Evolutionary conservation across 164 flowering plant species (phyloP).

Genomic region (Euptelea pleiosperma): DNA sequence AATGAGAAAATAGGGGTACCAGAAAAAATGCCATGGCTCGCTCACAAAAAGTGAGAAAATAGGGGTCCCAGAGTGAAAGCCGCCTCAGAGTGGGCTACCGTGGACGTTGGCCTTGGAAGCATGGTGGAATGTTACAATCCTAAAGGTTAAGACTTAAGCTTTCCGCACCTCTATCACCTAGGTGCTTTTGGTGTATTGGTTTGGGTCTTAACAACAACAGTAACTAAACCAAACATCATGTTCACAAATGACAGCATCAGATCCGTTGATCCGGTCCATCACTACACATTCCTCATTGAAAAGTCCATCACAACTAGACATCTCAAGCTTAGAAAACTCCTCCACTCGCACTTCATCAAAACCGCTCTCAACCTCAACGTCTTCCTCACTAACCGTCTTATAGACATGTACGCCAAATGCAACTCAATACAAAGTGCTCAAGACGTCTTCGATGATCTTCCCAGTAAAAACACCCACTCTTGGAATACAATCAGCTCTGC

Average conservation of each 20-base stretch:
- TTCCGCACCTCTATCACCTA: too few relatives aligned
- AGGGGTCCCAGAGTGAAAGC: too few relatives aligned
- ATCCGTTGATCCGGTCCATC: constrained; percentile 15
- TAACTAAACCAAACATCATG: not conserved
- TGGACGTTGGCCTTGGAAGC: too few relatives aligned
- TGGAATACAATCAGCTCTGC: constrained; percentile 52
- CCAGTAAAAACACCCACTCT: constrained; percentile 36
- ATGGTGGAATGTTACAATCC: too few relatives aligned
- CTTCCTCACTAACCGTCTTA: constrained; percentile 45
- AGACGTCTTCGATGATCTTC: constrained; percentile 40
- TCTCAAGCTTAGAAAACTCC: constrained; percentile 33
- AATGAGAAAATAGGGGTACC: too few relatives aligned
- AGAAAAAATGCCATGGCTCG: too few relatives aligned
- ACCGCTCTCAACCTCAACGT: constrained; percentile 38
- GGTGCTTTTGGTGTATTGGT: too few relatives aligned
- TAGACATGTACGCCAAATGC: constrained; percentile 50
- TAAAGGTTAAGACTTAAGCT: too few relatives aligned
- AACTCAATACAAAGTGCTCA: constrained; percentile 32
- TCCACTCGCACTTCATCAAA: constrained; percentile 55
- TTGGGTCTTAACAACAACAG: too few relatives aligned
- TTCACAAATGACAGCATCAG: not conserved
- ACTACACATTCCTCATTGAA: constrained; percentile 32
- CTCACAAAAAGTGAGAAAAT: too few relatives aligned
- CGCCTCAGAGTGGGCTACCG: too few relatives aligned
- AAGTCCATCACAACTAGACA: constrained; percentile 36